These are phyloP conservation scores for Hippophae tibetana DNA, from an alignment of 306 rosid species.

Conservation along the genomic window DNA sequence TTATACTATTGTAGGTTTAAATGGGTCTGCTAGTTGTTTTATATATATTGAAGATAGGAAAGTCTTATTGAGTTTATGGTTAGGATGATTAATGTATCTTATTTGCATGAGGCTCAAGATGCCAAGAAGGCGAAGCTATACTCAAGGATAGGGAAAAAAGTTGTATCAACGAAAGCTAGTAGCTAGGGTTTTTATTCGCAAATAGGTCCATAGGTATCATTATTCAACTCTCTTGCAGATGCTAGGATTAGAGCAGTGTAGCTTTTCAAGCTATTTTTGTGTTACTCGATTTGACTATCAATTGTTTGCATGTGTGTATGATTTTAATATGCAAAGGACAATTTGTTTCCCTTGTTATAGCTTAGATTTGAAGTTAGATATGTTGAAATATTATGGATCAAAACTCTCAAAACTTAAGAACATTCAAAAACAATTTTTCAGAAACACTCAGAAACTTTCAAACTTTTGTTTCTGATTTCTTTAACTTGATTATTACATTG, in stretches of 20 bases:
- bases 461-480: too few relatives aligned
- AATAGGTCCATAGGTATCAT: background rate
- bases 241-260: background rate
- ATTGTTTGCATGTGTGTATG: background rate
- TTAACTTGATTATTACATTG: too few relatives aligned
- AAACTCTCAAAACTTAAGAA: too few relatives aligned
- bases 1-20: too few relatives aligned
- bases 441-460: too few relatives aligned
- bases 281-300: background rate
- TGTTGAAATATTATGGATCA: too few relatives aligned
- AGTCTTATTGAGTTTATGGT: background rate
- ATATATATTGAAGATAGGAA: background rate
- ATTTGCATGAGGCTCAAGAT: constrained; percentile 53
- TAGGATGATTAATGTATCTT: background rate
- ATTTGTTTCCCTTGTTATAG: background rate
- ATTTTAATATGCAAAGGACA: background rate
- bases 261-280: background rate
- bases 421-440: too few relatives aligned
- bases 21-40: background rate
- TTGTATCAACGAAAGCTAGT: constrained; percentile 74
- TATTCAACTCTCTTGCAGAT: background rate
- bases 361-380: too few relatives aligned
- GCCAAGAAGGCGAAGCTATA: constrained; percentile 76
- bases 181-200: constrained; percentile 5
- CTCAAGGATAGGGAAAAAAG: constrained; percentile 80